Conservation (phyloP, 495 filamentous ascomycete genomes). For the Polyplosphaeria fusca region DNA sequence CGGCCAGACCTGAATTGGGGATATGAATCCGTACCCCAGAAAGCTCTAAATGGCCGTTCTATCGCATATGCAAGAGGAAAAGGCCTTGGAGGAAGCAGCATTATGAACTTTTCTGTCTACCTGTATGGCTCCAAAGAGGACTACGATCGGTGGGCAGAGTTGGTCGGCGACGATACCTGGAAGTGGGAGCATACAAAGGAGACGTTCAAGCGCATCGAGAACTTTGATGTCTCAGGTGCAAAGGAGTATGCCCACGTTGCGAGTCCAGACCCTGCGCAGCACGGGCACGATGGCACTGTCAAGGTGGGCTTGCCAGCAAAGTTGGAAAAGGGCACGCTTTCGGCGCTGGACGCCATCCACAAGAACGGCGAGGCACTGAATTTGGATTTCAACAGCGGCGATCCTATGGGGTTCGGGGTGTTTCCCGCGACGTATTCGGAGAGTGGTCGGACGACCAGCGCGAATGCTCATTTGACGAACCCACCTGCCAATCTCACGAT, state of each 20-base stretch:
- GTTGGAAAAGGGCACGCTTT: constrained; percentile 14
- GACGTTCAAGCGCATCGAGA: constrained; percentile 23
- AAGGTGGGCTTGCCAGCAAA: constrained; percentile 19
- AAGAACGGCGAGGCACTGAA: constrained; percentile 23
- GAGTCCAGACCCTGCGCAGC: constrained; percentile 16
- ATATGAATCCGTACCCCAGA: constrained; percentile 14
- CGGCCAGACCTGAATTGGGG: constrained; percentile 30
- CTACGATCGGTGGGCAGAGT: constrained; percentile 28
- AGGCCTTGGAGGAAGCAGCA: constrained; percentile 24
- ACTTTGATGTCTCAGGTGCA: constrained; percentile 10
- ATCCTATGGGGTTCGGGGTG: constrained; percentile 26
- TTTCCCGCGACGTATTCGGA: constrained; percentile 11
- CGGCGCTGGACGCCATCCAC: constrained; percentile 13
- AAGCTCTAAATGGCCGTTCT: constrained; percentile 9
- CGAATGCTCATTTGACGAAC: constrained; percentile 26
- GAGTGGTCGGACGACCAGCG: constrained; percentile 29
- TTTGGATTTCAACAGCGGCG: constrained; percentile 26
- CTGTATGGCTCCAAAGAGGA: constrained; percentile 26
- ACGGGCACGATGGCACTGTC: constrained; percentile 21
- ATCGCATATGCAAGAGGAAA: constrained; percentile 24
- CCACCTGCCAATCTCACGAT: constrained; percentile 22
- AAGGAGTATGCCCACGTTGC: constrained; percentile 16
- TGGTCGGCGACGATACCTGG: constrained; percentile 31
- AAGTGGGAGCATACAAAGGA: constrained; percentile 24
- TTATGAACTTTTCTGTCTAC: constrained; percentile 29